Evolutionary conservation across 2,329 filamentous ascomycete genomes (phyloP).

Genomic region (Cladophialophora exuberans): DNA sequence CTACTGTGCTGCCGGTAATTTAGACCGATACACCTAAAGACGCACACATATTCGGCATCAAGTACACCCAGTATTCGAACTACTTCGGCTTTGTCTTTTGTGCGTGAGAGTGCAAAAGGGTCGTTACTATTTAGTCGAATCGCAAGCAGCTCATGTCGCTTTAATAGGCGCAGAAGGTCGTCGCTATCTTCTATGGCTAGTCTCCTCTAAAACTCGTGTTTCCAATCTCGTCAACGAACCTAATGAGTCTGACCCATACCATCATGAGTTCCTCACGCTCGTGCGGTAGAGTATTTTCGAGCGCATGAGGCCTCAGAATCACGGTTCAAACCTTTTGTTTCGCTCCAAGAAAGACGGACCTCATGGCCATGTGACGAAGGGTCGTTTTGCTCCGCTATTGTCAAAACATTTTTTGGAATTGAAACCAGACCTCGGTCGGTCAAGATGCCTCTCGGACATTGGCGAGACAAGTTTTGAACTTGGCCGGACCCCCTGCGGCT

Average conservation of each 20-base stretch:
- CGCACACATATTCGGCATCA: conserved; percentile 52
- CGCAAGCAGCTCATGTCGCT: not conserved
- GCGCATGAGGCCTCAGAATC: too few relatives aligned
- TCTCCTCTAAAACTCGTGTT: conserved; percentile 8
- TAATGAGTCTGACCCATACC: conserved; percentile 5
- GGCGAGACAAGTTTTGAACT: too few relatives aligned
- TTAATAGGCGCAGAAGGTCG: conserved; percentile 1
- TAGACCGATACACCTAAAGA: conserved; percentile 54
- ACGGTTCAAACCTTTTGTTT: too few relatives aligned
- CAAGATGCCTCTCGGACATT: too few relatives aligned
- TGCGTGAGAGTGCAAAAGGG: conserved; percentile 1
- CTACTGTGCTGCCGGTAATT: conserved; percentile 52
- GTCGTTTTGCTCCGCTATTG: too few relatives aligned
- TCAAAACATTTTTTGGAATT: too few relatives aligned
- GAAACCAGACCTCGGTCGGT: too few relatives aligned
- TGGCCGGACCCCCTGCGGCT: too few relatives aligned
- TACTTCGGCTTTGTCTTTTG: not conserved
- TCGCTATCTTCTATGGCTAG: conserved; percentile 5
- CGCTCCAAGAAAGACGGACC: too few relatives aligned
- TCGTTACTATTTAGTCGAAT: not conserved
- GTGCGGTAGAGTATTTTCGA: too few relatives aligned
- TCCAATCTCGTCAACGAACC: conserved; percentile 3
- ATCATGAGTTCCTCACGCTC: not conserved
- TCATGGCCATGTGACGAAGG: too few relatives aligned
- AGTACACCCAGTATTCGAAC: not conserved